These are phyloP conservation scores for Forsythia viridissima DNA, from an alignment of 257 asterid species.

Conservation along the genomic window DNA sequence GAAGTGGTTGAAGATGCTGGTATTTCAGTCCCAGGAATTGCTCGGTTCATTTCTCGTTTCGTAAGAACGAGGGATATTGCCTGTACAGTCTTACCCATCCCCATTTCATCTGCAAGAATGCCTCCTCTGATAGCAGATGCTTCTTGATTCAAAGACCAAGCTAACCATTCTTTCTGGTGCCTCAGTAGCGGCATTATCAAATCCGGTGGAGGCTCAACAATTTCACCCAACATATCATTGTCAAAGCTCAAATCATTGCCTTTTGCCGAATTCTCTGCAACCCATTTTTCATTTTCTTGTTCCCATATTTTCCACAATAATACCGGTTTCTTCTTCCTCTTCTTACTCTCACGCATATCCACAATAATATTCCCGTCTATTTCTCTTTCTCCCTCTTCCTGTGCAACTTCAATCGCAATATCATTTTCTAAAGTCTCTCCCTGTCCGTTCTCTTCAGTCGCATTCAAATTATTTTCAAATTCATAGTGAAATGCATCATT, in stretches of 20 bases:
- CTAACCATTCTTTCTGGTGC: conserved; percentile 93
- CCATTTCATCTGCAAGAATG: conserved; percentile 98
- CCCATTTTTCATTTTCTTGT: conserved; percentile 62
- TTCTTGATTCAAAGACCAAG: conserved; percentile 93
- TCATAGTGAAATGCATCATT: conserved; percentile 20
- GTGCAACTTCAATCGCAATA: conserved; percentile 4
- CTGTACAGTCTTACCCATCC: conserved; percentile 96
- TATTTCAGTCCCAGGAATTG: conserved; percentile 31
- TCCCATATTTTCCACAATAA: conserved; percentile 76
- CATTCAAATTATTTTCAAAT: conserved; percentile 32
- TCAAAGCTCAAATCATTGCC: conserved; percentile 52
- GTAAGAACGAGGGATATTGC: conserved; percentile 90
- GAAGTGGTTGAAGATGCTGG: conserved; percentile 39
- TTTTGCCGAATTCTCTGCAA: conserved; percentile 47
- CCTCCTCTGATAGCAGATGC: conserved; percentile 76
- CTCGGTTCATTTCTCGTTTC: conserved; percentile 50
- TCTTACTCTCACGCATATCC: conserved; percentile 36
- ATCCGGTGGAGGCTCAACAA: conserved; percentile 65
- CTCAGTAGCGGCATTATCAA: conserved; percentile 73
- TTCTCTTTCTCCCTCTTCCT: conserved; percentile 20
- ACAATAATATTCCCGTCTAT: conserved; percentile 13
- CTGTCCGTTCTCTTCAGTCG: conserved; percentile 17
- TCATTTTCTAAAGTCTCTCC: conserved; percentile 16
- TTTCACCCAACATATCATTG: conserved; percentile 53
- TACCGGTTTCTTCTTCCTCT: conserved; percentile 46